Evolutionary conservation across 768 basidiomycete species (phyloP).

Genomic region (Pisolithus tinctorius): DNA sequence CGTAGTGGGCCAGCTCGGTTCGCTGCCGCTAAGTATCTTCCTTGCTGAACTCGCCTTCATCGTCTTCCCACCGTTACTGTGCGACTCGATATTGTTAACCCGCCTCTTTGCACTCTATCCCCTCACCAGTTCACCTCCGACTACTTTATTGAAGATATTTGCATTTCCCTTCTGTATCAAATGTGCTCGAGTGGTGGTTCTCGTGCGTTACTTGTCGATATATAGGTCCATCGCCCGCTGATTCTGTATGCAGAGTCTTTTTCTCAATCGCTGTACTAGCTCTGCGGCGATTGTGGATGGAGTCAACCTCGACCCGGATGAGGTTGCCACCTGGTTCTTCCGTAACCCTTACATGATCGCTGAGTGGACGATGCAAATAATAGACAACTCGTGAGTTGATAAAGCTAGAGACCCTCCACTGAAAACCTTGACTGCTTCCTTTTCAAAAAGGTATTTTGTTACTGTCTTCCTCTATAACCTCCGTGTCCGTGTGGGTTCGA

Average conservation of each 20-base stretch:
- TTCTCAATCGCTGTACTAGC: not conserved
- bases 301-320: not conserved
- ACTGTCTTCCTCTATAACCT: constrained; percentile 23
- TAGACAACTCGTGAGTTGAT: constrained; percentile 27
- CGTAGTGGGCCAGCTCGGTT: constrained; percentile 1
- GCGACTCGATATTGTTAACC: no score
- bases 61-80: no score
- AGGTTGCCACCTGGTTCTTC: not conserved
- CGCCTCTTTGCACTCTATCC: no score
- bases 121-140: no score
- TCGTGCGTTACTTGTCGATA: constrained; percentile 2
- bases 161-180: no score
- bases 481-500: not conserved
- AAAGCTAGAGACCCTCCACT: no score
- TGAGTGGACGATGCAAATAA: constrained; percentile 28
- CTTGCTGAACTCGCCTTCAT: no score
- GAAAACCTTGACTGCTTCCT: not conserved
- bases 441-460: constrained; percentile 17
- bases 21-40: no score
- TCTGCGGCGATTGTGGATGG: not conserved
- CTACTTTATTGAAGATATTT: no score
- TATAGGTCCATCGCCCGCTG: not conserved
- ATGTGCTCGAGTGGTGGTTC: not conserved
- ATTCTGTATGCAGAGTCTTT: not conserved
- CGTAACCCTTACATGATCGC: constrained; percentile 14